These are phyloP conservation scores for Diaporthe sp. DNA, from an alignment of 2,329 filamentous ascomycete genomes.

Conservation along the genomic window DNA sequence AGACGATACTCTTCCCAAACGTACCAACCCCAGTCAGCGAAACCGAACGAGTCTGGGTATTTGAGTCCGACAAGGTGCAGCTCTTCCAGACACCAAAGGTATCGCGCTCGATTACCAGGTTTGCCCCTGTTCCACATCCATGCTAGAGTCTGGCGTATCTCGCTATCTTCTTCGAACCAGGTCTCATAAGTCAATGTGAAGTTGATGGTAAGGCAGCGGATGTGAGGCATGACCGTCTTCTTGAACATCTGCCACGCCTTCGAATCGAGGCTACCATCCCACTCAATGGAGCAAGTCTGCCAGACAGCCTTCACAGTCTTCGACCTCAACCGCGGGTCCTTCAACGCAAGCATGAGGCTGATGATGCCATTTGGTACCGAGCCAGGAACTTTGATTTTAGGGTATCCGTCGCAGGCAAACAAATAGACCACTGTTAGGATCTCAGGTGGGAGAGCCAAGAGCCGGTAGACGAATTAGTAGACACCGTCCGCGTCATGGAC, in stretches of 20 bases:
- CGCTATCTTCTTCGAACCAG: too few species aligned
- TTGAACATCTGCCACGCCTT: background rate
- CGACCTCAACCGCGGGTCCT: background rate
- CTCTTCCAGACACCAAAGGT: background rate
- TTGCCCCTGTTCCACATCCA: background rate
- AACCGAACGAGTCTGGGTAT: background rate
- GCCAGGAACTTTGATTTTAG: background rate
- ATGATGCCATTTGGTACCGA: background rate
- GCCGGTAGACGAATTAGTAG: background rate
- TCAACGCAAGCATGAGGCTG: background rate
- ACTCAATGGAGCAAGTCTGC: background rate
- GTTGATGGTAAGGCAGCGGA: background rate
- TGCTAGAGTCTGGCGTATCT: background rate
- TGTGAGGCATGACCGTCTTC: background rate
- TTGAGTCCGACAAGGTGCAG: background rate
- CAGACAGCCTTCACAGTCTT: background rate
- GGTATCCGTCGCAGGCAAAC: background rate
- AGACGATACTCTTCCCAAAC: background rate
- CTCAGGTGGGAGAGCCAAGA: background rate
- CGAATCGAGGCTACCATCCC: background rate
- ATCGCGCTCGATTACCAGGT: background rate
- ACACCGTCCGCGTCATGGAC: too few species aligned
- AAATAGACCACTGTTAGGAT: background rate
- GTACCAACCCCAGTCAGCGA: background rate
- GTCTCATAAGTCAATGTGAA: background rate